A percentile compares a stretch with the other conserved stretches of the same genome.
Conservation (phyloP, 768 basidiomycete genomes). For the Tylopilus subfusipes region DNA sequence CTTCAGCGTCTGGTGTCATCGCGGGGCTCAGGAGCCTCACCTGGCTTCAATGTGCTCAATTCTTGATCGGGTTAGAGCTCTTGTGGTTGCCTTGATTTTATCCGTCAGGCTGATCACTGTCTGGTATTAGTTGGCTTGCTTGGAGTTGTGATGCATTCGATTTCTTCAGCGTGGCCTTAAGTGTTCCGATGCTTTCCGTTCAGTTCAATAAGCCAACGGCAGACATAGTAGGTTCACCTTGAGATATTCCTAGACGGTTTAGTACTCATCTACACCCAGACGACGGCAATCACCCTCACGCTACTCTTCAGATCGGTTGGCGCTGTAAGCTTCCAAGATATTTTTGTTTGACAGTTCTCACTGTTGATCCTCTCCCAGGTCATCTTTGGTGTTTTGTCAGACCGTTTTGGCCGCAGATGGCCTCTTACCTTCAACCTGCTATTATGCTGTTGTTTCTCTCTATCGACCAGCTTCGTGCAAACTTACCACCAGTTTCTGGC, state of each 20-base stretch:
- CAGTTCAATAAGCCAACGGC: conserved; percentile 46
- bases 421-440: conserved; percentile 77
- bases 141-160: conserved; percentile 89
- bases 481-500: conserved; percentile 78
- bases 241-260: not conserved
- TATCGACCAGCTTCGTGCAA: conserved; percentile 77
- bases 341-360: not conserved
- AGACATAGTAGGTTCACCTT: conserved; percentile 39
- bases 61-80: conserved; percentile 47
- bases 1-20: conserved; percentile 37
- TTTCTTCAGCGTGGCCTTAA: conserved; percentile 76
- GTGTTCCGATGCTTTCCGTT: conserved; percentile 41
- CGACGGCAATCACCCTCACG: conserved; percentile 86
- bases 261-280: conserved; percentile 31
- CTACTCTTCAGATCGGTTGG: conserved; percentile 83
- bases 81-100: not conserved
- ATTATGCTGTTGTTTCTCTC: conserved; percentile 66
- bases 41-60: conserved; percentile 55
- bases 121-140: conserved; percentile 61
- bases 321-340: conserved; percentile 41
- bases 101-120: not conserved
- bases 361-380: conserved; percentile 30
- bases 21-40: conserved; percentile 45
- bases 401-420: conserved; percentile 93
- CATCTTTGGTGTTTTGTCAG: conserved; percentile 78